Conservation (phyloP, 441 rosid species). For the Erysimum pusillum region DNA sequence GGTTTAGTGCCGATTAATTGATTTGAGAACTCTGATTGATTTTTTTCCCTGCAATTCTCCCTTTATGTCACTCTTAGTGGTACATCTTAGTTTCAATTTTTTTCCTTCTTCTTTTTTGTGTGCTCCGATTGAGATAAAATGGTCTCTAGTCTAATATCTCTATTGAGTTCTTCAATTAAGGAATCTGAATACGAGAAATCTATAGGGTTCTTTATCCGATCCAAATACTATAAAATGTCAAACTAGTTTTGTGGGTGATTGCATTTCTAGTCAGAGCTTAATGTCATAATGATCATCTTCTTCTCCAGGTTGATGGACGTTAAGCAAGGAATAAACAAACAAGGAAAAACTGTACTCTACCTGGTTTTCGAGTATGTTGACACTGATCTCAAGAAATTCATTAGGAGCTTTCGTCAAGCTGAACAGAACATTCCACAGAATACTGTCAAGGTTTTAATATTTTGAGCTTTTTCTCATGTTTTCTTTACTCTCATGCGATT, state of each 20-base stretch:
- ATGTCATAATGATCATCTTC: constrained; percentile 13
- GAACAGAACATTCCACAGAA: constrained; percentile 67
- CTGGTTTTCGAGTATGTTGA: constrained; percentile 97
- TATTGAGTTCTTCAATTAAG: neutral
- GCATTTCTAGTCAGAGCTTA: neutral
- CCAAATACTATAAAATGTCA: neutral
- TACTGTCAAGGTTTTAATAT: constrained; percentile 63
- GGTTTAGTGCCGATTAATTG: constrained; percentile 5
- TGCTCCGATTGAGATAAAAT: too few species aligned
- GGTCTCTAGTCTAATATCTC: too few species aligned
- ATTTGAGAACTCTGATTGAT: neutral
- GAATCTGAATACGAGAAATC: neutral
- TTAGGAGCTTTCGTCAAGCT: constrained; percentile 75
- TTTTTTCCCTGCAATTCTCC: neutral
- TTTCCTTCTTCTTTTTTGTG: too few species aligned
- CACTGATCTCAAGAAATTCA: constrained; percentile 92
- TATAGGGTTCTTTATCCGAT: neutral
- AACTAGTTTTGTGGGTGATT: neutral
- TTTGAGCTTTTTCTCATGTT: neutral
- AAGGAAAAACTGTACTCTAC: constrained; percentile 94
- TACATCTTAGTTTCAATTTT: too few species aligned
- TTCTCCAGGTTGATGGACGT: constrained; percentile 84
- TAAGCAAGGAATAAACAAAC: constrained; percentile 87
- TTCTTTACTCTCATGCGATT: neutral
- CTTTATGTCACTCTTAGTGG: neutral